A percentile compares a stretch with the other conserved stretches of the same genome.
These are phyloP conservation scores for Brasilioporus rufonigricans DNA, from an alignment of 768 basidiomycete species.

Conservation along the genomic window DNA sequence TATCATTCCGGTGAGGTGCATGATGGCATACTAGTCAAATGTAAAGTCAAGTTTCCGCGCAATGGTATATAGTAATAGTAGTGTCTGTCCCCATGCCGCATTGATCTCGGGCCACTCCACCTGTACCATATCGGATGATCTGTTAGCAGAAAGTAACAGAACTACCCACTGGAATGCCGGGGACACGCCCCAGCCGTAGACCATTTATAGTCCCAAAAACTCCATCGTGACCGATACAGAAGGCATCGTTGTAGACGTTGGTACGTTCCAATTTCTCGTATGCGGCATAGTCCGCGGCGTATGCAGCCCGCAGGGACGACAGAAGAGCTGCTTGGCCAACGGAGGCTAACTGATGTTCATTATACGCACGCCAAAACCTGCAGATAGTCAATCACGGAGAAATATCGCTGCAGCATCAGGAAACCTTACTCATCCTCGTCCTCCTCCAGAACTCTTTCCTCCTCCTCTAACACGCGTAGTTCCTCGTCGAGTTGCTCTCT, in stretches of 20 bases:
- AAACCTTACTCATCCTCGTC: conserved; percentile 79
- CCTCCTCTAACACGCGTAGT: conserved; percentile 62
- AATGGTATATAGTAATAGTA: conserved; percentile 88
- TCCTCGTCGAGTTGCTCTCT: conserved; percentile 74
- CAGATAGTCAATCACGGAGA: conserved; percentile 5
- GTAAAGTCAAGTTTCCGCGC: conserved; percentile 88
- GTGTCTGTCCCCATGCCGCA: conserved; percentile 96
- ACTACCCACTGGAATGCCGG: conserved; percentile 68
- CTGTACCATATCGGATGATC: conserved; percentile 35
- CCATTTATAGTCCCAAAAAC: conserved; percentile 99
- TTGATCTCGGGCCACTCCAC: conserved; percentile 99
- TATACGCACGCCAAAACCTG: conserved; percentile 80
- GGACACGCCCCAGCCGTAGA: conserved; percentile 83
- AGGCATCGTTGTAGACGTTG: conserved; percentile 95
- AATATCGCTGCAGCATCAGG: background rate
- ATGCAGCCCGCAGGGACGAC: conserved; percentile 72
- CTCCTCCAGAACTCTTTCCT: conserved; percentile 73
- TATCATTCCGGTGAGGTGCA: background rate
- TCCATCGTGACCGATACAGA: conserved; percentile 93
- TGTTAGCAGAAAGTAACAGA: background rate
- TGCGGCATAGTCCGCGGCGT: conserved; percentile 71
- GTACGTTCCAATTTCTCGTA: conserved; percentile 85
- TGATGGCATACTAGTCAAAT: conserved; percentile 69
- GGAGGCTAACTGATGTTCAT: conserved; percentile 61
- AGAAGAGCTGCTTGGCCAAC: conserved; percentile 69